phyloP scores from a whole-genome alignment of 257 asterid genomes.

The Forsythia suspensa region DNA sequence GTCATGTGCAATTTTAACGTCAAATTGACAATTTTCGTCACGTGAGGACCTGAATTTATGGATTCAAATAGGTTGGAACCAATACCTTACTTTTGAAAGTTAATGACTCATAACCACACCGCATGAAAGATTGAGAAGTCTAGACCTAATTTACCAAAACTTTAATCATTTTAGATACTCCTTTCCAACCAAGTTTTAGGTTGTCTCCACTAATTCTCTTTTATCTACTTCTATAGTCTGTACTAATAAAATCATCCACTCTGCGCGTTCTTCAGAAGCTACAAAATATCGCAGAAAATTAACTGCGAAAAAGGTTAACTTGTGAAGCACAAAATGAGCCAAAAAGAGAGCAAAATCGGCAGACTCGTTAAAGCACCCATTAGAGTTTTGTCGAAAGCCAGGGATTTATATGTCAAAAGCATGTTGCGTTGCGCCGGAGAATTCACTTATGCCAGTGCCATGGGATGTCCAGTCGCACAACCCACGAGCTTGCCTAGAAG shows the following conservation, averaged over 20 bases:
- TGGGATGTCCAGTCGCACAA: conserved; percentile 35
- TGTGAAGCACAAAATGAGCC: conserved; percentile 21
- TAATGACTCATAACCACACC: no score
- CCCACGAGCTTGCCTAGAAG: conserved; percentile 30
- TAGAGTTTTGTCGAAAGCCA: conserved; percentile 37
- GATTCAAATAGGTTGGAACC: no score
- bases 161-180: no score
- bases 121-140: no score
- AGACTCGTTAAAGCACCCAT: conserved; percentile 43
- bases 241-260: not conserved
- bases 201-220: not conserved
- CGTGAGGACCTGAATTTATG: no score
- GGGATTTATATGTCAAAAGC: conserved; percentile 50
- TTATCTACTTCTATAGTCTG: not conserved
- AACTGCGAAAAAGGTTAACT: not conserved
- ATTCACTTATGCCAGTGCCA: conserved; percentile 21
- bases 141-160: no score
- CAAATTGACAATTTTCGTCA: no score
- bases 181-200: not conserved
- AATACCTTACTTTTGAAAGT: no score
- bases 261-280: not conserved
- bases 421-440: conserved; percentile 40
- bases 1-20: no score
- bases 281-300: not conserved
- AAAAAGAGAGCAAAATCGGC: conserved; percentile 29